Evolutionary conservation across 371 early-diverging fungal species (phyloP).

Genomic region (Smittium culicis): DNA sequence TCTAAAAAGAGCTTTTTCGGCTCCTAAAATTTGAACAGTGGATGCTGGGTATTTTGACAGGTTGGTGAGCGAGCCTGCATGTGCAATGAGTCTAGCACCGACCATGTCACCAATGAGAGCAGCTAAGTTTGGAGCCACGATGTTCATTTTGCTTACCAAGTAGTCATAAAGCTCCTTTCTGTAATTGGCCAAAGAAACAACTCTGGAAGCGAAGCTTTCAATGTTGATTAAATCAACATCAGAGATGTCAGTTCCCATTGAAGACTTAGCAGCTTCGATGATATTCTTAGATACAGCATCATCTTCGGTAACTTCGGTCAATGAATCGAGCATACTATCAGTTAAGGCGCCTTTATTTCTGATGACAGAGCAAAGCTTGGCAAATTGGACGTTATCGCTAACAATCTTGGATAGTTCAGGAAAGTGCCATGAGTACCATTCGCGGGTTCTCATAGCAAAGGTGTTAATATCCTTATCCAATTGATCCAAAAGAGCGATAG

Average conservation of each 20-base stretch:
- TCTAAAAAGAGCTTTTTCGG: conserved; percentile 97
- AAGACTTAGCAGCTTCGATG: conserved; percentile 81
- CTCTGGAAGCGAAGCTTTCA: conserved; percentile 82
- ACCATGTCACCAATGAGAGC: conserved; percentile 95
- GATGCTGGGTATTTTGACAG: conserved; percentile 94
- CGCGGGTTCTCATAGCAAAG: conserved; percentile 79
- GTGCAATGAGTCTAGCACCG: conserved; percentile 88
- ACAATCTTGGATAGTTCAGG: conserved; percentile 95
- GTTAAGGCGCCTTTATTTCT: conserved; percentile 76
- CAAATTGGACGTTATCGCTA: conserved; percentile 80
- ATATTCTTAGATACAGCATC: conserved; percentile 62
- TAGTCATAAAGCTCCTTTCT: conserved; percentile 80
- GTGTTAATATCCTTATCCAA: conserved; percentile 91
- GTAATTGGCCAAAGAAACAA: conserved; percentile 82
- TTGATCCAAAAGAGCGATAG: conserved; percentile 78
- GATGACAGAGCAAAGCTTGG: conserved; percentile 71
- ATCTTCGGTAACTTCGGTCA: conserved; percentile 60
- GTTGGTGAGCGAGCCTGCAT: conserved; percentile 95
- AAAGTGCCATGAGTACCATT: conserved; percentile 99
- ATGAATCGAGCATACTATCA: conserved; percentile 46
- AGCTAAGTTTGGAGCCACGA: conserved; percentile 95
- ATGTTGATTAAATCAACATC: conserved; percentile 90
- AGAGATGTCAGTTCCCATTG: conserved; percentile 91
- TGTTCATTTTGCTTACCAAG: conserved; percentile 87
- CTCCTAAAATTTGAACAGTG: conserved; percentile 97